A percentile compares a stretch with the other conserved stretches of the same genome.
phyloP scores from a whole-genome alignment of 2,329 filamentous ascomycete genomes.

The Fusarium sp. region DNA sequence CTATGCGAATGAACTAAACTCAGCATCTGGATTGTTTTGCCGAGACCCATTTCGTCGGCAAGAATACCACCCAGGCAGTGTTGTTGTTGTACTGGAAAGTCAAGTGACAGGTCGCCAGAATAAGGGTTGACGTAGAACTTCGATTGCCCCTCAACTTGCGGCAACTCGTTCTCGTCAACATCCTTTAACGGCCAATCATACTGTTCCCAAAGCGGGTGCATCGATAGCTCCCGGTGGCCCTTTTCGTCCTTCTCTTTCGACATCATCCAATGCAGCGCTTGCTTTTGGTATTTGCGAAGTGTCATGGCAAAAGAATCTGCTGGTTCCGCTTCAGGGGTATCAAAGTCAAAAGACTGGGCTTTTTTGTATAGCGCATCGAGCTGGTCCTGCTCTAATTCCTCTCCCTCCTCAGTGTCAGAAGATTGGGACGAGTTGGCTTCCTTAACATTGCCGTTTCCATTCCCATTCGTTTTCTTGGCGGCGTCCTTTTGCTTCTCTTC shows the following conservation, averaged over 20 bases:
- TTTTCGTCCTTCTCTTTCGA: slow-evolving; percentile 87
- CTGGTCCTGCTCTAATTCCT: slow-evolving; percentile 94
- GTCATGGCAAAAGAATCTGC: slow-evolving; percentile 83
- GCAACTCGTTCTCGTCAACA: slow-evolving; percentile 82
- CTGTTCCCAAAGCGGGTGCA: slow-evolving; percentile 98
- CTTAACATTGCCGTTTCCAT: slow-evolving; percentile 38
- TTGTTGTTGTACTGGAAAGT: slow-evolving; percentile 94
- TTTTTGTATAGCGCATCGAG: slow-evolving; percentile 95
- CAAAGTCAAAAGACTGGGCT: slow-evolving; percentile 95
- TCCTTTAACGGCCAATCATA: slow-evolving; percentile 91
- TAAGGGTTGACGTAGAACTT: slow-evolving; percentile 98
- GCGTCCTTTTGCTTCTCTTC: slow-evolving; percentile 77
- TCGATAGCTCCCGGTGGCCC: slow-evolving; percentile 77
- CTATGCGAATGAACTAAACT: slow-evolving; percentile 89
- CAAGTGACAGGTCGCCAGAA: slow-evolving; percentile 89
- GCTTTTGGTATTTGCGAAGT: slow-evolving; percentile 92
- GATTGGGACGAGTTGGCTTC: slow-evolving; percentile 62
- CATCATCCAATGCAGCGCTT: slow-evolving; percentile 96
- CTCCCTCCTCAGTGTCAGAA: slow-evolving; percentile 83
- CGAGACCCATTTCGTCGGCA: slow-evolving; percentile 97
- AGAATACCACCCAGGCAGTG: slow-evolving; percentile 93
- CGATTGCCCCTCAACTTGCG: slow-evolving; percentile 71
- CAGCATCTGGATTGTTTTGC: slow-evolving; percentile 99
- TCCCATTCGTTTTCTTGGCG: slow-evolving; percentile 50
- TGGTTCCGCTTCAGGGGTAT: slow-evolving; percentile 87